A percentile compares a stretch with the other conserved stretches of the same genome.
Conservation (phyloP, 1,284 basidiomycete species). For the Inonotus obliquus region DNA sequence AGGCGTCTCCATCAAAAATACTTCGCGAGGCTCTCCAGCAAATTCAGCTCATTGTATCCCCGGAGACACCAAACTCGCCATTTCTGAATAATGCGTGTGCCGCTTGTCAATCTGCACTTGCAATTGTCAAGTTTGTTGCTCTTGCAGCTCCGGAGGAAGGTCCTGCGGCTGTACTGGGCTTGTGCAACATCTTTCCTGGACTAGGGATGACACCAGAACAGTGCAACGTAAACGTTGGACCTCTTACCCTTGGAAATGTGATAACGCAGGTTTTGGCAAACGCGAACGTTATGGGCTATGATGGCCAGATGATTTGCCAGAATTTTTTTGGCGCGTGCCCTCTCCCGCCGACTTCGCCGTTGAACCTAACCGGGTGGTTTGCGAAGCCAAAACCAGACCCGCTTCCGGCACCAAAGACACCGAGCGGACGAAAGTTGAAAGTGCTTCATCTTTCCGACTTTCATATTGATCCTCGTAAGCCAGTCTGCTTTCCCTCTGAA, state of each 20-base stretch:
- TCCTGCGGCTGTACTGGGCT: constrained; percentile 48
- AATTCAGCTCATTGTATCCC: constrained; percentile 44
- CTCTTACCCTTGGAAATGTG: constrained; percentile 48
- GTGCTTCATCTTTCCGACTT: constrained; percentile 76
- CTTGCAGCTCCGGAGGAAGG: constrained; percentile 61
- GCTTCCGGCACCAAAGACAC: constrained; percentile 47
- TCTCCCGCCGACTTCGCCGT: constrained; percentile 43
- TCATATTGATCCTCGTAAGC: constrained; percentile 68
- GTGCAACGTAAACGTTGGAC: constrained; percentile 47
- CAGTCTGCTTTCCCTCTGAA: neutral
- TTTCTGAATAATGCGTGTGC: constrained; percentile 53
- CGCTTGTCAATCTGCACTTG: constrained; percentile 57
- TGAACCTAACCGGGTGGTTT: constrained; percentile 56
- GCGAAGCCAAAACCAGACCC: constrained; percentile 66
- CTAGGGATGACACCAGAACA: constrained; percentile 39
- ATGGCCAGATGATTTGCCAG: constrained; percentile 60
- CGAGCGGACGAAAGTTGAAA: constrained; percentile 62
- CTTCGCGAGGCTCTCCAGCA: constrained; percentile 49
- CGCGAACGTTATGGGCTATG: constrained; percentile 61
- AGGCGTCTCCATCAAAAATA: constrained; percentile 39
- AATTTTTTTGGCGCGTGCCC: constrained; percentile 51
- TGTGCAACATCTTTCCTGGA: constrained; percentile 54
- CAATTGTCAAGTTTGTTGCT: constrained; percentile 62
- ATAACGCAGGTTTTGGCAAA: constrained; percentile 65
- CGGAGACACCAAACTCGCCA: constrained; percentile 34